phyloP scores from a whole-genome alignment of 2,329 filamentous ascomycete genomes.

The Trichoderma simmonsii region DNA sequence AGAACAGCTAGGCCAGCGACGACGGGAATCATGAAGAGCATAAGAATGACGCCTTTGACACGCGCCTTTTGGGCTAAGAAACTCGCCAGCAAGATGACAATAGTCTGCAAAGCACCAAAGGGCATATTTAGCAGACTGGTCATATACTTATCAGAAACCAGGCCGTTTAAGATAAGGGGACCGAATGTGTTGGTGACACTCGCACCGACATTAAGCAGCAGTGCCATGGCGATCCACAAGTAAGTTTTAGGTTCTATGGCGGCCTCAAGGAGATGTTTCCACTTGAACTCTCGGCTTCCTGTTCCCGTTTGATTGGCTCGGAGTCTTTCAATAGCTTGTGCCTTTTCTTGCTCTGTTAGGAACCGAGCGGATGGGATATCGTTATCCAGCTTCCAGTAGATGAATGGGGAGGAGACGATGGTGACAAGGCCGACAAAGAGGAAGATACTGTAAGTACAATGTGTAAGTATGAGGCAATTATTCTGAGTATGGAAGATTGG shows the following conservation, averaged over 20 bases:
- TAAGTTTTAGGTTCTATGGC: conserved; percentile 39
- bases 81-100: not conserved
- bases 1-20: conserved; percentile 41
- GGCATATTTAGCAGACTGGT: conserved; percentile 65
- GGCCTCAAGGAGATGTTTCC: not conserved
- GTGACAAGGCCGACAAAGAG: not conserved
- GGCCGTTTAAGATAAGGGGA: conserved; percentile 57
- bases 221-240: conserved; percentile 57
- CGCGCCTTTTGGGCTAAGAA: not conserved
- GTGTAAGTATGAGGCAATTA: not conserved
- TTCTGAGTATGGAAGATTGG: not conserved
- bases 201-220: conserved; percentile 63
- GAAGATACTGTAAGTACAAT: not conserved
- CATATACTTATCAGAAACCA: conserved; percentile 56
- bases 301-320: conserved; percentile 51
- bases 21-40: not conserved
- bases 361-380: conserved; percentile 55
- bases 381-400: conserved; percentile 59
- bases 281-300: not conserved
- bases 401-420: conserved; percentile 41
- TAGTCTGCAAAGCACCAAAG: not conserved
- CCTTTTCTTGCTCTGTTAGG: conserved; percentile 62
- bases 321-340: conserved; percentile 68
- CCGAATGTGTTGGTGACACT: conserved; percentile 63
- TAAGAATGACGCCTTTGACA: not conserved